A percentile compares a stretch with the other conserved stretches of the same genome.
Conservation (phyloP, 805 yeast species). For the Zygotorulaspora danielsina region DNA sequence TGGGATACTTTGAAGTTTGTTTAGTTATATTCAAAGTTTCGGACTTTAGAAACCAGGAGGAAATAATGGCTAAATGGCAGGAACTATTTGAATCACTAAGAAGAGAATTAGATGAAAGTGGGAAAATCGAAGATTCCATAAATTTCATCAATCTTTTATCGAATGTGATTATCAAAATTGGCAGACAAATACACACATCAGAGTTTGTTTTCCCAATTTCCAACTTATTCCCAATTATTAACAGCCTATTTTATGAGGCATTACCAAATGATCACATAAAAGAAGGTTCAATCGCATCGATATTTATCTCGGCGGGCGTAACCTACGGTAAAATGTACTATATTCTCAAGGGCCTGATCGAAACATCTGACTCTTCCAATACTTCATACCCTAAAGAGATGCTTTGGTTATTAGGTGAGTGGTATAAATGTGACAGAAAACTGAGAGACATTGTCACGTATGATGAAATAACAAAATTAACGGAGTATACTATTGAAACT, state of each 20-base stretch:
- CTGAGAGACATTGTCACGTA: constrained; percentile 52
- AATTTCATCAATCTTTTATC: constrained; percentile 39
- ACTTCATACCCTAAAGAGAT: constrained; percentile 54
- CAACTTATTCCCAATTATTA: constrained; percentile 60
- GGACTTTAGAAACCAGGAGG: constrained; percentile 80
- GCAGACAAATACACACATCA: constrained; percentile 58
- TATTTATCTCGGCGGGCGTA: constrained; percentile 61
- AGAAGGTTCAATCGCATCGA: constrained; percentile 55
- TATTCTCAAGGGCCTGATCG: constrained; percentile 57
- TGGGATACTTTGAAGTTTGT: constrained; percentile 82
- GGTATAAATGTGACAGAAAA: constrained; percentile 64
- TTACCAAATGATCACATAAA: constrained; percentile 38
- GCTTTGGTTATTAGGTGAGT: constrained; percentile 56
- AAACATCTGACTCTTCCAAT: constrained; percentile 51
- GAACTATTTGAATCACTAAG: constrained; percentile 55
- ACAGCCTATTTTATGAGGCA: constrained; percentile 48
- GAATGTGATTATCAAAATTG: constrained; percentile 44
- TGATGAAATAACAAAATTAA: constrained; percentile 43
- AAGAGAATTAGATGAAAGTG: constrained; percentile 27
- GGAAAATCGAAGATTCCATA: constrained; percentile 29
- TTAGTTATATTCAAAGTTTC: constrained; percentile 74
- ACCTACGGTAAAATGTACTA: constrained; percentile 62
- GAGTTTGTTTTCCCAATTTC: constrained; percentile 79
- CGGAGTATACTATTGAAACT: constrained; percentile 44
- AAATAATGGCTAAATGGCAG: constrained; percentile 77